Conservation (phyloP, 139 green algal species). For the Yamagishiella unicocca region DNA sequence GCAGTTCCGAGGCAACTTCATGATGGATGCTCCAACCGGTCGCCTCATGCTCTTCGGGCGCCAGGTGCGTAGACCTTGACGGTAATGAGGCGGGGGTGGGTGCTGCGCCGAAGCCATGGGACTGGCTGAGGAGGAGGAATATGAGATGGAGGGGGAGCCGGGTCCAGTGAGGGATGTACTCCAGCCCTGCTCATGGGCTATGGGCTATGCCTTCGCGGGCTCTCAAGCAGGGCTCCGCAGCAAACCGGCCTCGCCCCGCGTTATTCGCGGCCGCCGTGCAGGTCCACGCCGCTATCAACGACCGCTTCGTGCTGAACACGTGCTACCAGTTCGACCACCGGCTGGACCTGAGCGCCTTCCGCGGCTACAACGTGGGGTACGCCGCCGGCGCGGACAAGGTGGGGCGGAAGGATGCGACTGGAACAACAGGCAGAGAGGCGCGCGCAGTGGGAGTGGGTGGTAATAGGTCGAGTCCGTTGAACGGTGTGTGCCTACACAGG, state of each 20-base stretch:
- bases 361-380: slow-evolving; percentile 42
- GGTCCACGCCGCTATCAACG: slow-evolving; percentile 57
- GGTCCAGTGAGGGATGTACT: too few species aligned
- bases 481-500: too few species aligned
- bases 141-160: too few species aligned
- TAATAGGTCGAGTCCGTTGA: too few species aligned
- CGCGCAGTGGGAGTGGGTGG: too few species aligned
- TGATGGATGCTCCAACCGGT: slow-evolving; percentile 19
- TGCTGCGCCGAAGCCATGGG: too few species aligned
- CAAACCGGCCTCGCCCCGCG: too few species aligned
- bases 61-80: not conserved
- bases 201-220: too few species aligned
- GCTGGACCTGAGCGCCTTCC: slow-evolving; percentile 45
- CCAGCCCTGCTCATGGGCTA: too few species aligned
- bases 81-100: not conserved
- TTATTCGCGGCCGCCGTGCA: slow-evolving; percentile 24
- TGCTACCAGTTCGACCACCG: slow-evolving; percentile 43
- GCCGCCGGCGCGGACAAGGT: slow-evolving; percentile 55
- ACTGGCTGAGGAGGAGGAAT: too few species aligned
- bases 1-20: slow-evolving; percentile 53
- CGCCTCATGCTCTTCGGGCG: slow-evolving; percentile 32
- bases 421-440: not conserved
- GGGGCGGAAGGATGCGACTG: not conserved
- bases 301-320: slow-evolving; percentile 60
- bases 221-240: too few species aligned